Evolutionary conservation across 1,139 yeast species (phyloP).

Genomic region (Nakaseomyces sp.): DNA sequence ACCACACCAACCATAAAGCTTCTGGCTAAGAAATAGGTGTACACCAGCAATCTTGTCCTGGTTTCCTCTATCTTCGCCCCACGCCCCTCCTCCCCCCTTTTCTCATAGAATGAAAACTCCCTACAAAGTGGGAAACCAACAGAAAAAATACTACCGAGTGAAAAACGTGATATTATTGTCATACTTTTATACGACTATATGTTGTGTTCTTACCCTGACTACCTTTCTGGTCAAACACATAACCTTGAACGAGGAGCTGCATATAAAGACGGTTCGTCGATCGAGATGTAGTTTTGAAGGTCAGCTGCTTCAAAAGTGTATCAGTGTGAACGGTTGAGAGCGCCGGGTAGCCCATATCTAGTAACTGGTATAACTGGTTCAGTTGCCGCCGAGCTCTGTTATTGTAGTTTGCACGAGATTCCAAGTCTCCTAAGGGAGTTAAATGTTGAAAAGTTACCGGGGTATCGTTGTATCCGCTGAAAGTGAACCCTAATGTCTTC

Average conservation of each 20-base stretch:
- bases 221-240: neutral
- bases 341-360: neutral
- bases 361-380: neutral
- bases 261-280: neutral
- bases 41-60: no score
- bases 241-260: slow-evolving; percentile 1
- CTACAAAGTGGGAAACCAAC: no score
- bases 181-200: neutral
- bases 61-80: no score
- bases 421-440: neutral
- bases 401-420: neutral
- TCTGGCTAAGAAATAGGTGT: no score
- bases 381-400: slow-evolving; percentile 3
- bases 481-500: neutral
- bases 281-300: neutral
- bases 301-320: neutral
- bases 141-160: no score
- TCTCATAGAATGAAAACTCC: no score
- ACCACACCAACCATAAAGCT: no score
- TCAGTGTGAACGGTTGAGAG: neutral
- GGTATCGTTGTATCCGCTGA: neutral
- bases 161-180: neutral
- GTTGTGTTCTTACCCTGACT: neutral
- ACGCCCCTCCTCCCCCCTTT: no score
- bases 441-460: neutral